Conservation (phyloP, 768 basidiomycete genomes). For the Rhodocollybia butyracea region DNA sequence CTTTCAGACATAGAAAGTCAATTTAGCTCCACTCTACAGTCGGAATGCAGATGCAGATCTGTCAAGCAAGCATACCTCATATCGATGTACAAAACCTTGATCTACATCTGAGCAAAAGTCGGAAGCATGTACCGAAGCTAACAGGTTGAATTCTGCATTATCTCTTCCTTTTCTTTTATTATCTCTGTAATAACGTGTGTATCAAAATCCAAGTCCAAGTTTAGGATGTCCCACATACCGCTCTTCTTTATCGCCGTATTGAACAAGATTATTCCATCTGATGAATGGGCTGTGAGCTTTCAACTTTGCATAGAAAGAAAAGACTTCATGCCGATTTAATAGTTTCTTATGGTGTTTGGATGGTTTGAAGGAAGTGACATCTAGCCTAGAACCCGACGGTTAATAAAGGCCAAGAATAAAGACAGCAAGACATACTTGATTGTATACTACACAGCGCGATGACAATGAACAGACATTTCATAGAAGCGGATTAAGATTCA, state of each 20-base stretch:
- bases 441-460: constrained; percentile 59
- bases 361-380: constrained; percentile 61
- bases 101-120: constrained; percentile 38
- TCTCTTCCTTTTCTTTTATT: constrained; percentile 19
- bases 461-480: neutral
- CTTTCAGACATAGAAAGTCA: constrained; percentile 36
- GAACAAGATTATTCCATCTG: constrained; percentile 74
- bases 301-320: neutral
- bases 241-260: constrained; percentile 37
- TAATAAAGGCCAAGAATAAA: neutral
- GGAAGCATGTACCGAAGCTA: constrained; percentile 49
- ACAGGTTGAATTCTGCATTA: constrained; percentile 37
- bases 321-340: constrained; percentile 54
- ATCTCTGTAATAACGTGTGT: too few species aligned
- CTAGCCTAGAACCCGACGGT: constrained; percentile 45
- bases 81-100: constrained; percentile 42
- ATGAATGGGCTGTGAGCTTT: neutral
- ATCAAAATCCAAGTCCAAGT: too few species aligned
- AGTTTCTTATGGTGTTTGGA: constrained; percentile 75
- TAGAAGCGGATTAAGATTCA: neutral
- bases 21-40: too few species aligned
- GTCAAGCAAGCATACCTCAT: constrained; percentile 49
- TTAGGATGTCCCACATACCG: constrained; percentile 22
- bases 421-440: constrained; percentile 56
- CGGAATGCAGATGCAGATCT: neutral